Evolutionary conservation across 1,139 yeast genomes (phyloP), one percentile per base, ranked within the genome.

Genomic region (Pneumocystis carinii): DNA sequence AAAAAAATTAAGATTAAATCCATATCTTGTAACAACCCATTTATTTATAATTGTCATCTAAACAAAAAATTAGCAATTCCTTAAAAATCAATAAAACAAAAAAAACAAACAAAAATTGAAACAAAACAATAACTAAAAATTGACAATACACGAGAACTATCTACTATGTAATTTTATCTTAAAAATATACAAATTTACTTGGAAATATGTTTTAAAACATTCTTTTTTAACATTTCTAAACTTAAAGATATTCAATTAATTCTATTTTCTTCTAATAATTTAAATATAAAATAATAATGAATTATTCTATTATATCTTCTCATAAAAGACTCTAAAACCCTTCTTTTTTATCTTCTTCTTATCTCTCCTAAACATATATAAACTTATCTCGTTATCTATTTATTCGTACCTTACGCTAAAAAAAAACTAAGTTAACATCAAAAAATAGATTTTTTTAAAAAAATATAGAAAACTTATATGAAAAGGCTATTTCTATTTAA

Each of bases 31-130:
- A 66, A 92, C 85, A 66, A 92, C 97, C 73, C 84, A 90, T 77
- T 92, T 92, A 81, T 92, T 92, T 67, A 97, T 90, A 67, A 90
- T 88, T n/a, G 98, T 92, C 98, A 92, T 92, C 75, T 90, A 77
- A 32, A 8, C 8, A 65, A 65, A 64, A 32, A 12, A 2, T 19
- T 48, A 19, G 19, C 1, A 8, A 12, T 48, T 48, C 19, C 2
- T 24, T 12, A 24, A 17, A 48, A 48, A 14, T 32, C 35, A 32
- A 4, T 8, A 32, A 12, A 48, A 24, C 10, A 24, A 19, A 12
- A 42, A 42, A 19, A 19, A 42, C 17, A 19, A 2, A 37, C 55
- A 59, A 66, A 64, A 71, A 92, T 90, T 32, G 97, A 92, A 37
- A 97, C 87, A 66, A 82, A 80, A 79, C 97, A 92, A 82, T 92